Evolutionary conservation across 1,139 yeast genomes (phyloP).

Genomic region (Kodamaea ohmeri): DNA sequence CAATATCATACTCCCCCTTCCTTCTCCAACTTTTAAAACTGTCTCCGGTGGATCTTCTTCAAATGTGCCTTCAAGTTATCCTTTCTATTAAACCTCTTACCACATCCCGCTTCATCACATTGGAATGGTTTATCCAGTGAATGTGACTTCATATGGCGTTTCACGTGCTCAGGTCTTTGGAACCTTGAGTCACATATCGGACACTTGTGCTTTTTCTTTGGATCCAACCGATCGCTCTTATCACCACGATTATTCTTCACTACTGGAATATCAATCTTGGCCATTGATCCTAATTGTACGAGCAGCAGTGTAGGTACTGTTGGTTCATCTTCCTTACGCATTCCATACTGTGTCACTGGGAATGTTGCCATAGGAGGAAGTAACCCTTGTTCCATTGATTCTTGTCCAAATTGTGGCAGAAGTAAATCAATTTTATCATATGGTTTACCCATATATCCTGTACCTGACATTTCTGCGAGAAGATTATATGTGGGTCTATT

Average conservation of each 20-base stretch:
- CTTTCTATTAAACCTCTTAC: constrained; percentile 63
- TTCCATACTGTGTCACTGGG: constrained; percentile 12
- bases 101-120: constrained; percentile 72
- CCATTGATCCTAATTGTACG: constrained; percentile 14
- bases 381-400: constrained; percentile 21
- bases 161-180: constrained; percentile 90
- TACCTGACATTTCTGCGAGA: neutral
- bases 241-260: constrained; percentile 19
- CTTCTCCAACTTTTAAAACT: constrained; percentile 9
- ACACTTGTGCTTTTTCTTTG: constrained; percentile 69
- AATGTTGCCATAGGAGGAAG: constrained; percentile 45
- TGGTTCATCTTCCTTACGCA: constrained; percentile 9
- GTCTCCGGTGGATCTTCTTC: constrained; percentile 55
- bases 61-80: constrained; percentile 58
- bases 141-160: constrained; percentile 85
- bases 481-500: constrained; percentile 1
- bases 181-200: constrained; percentile 73
- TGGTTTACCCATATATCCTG: neutral
- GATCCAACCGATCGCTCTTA: constrained; percentile 40
- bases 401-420: constrained; percentile 25
- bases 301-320: constrained; percentile 16
- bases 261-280: constrained; percentile 17
- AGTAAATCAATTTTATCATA: constrained; percentile 24
- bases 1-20: neutral
- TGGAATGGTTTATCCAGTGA: constrained; percentile 82